These are phyloP conservation scores for Bipolaris zeicola DNA, from an alignment of 2,329 filamentous ascomycete genomes.

Conservation along the genomic window DNA sequence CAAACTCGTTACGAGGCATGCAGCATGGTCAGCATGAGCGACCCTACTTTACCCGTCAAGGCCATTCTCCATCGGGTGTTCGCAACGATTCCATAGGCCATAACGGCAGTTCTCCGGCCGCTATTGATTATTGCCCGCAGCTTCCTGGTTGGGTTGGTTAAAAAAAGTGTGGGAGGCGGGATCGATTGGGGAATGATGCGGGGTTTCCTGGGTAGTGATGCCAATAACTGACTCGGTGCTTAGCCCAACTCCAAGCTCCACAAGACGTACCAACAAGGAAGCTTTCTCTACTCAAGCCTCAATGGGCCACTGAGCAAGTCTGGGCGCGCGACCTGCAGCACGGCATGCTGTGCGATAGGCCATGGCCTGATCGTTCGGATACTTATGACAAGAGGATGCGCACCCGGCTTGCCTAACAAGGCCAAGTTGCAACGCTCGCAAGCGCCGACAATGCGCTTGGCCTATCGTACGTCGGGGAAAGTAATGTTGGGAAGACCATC, in stretches of 20 bases:
- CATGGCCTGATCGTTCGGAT: background rate
- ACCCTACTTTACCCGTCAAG: constrained; percentile 2
- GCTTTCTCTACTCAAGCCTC: constrained; percentile 26
- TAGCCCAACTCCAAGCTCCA: constrained; percentile 19
- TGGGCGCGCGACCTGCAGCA: constrained; percentile 23
- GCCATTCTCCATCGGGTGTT: background rate
- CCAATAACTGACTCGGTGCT: constrained; percentile 8
- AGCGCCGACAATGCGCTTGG: background rate
- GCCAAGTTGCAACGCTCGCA: constrained; percentile 6
- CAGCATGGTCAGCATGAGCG: background rate
- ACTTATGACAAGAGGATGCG: constrained; percentile 4
- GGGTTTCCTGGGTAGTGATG: constrained; percentile 5
- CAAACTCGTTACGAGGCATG: constrained; percentile 11
- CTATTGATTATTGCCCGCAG: background rate
- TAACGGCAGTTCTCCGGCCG: background rate
- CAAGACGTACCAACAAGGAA: constrained; percentile 18
- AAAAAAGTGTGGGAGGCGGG: constrained; percentile 4
- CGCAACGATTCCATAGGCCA: background rate
- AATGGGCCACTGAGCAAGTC: constrained; percentile 13
- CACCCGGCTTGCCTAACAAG: constrained; percentile 2
- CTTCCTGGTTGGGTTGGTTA: background rate
- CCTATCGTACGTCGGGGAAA: constrained; percentile 3
- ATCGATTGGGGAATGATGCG: constrained; percentile 15
- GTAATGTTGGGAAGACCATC: constrained; percentile 6
- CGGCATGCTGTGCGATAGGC: background rate